These are phyloP conservation scores for Plectosphaerella plurivora DNA, from an alignment of 2,329 filamentous ascomycete genomes.

Conservation along the genomic window DNA sequence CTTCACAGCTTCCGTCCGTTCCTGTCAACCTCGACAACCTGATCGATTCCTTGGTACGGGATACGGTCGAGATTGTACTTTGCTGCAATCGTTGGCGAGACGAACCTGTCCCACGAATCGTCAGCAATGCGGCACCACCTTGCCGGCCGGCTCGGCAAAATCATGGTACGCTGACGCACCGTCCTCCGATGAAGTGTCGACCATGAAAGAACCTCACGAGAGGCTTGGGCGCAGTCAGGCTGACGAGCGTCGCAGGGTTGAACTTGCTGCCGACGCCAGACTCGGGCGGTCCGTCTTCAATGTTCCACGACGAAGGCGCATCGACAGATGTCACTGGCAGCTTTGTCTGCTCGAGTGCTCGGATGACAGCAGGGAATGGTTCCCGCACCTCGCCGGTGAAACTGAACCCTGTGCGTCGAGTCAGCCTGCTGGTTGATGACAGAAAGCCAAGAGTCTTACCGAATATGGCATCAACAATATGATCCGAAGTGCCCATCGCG, in stretches of 20 bases:
- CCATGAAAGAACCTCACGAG: constrained; percentile 79
- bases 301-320: constrained; percentile 91
- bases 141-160: constrained; percentile 3
- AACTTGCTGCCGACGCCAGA: constrained; percentile 76
- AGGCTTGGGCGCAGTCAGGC: constrained; percentile 90
- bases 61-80: constrained; percentile 87
- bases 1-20: constrained; percentile 48
- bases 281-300: constrained; percentile 76
- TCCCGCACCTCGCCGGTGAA: constrained; percentile 91
- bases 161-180: constrained; percentile 41
- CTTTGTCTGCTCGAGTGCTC: constrained; percentile 65
- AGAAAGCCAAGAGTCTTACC: constrained; percentile 41
- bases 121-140: constrained; percentile 4
- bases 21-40: constrained; percentile 71
- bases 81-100: constrained; percentile 70
- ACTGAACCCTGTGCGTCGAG: constrained; percentile 63
- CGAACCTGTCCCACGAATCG: constrained; percentile 54
- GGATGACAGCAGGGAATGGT: constrained; percentile 80
- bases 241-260: constrained; percentile 75
- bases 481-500: constrained; percentile 65
- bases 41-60: constrained; percentile 79
- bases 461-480: constrained; percentile 90
- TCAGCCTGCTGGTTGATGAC: constrained; percentile 1
- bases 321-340: constrained; percentile 85
- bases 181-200: constrained; percentile 85